Percentiles rank a stretch among this genome's conserved stretches.
Evolutionary conservation across 495 filamentous ascomycete species (phyloP).

Genomic region (Sordaria brevicollis): DNA sequence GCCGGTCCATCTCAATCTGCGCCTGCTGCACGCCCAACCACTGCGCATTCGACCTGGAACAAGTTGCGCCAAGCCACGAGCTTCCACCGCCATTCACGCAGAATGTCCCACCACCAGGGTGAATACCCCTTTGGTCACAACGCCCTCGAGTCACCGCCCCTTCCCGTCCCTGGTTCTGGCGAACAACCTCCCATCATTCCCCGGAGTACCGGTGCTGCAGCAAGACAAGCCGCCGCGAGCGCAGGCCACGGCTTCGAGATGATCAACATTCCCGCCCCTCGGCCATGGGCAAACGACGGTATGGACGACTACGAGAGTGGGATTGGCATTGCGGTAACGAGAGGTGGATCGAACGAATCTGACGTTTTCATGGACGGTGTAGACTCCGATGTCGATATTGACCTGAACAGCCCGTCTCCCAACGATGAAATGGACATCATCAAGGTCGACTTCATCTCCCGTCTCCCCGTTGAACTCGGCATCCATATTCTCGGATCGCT

Average conservation of each 20-base stretch:
- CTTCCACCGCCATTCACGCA: conserved; percentile 34
- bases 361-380: conserved; percentile 22
- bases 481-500: conserved; percentile 63
- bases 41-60: conserved; percentile 37
- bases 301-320: conserved; percentile 63
- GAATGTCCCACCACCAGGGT: conserved; percentile 21
- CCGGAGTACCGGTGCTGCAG: conserved; percentile 50
- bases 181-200: conserved; percentile 44
- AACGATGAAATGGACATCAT: conserved; percentile 29
- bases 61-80: conserved; percentile 38
- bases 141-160: conserved; percentile 25
- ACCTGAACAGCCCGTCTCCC: conserved; percentile 22
- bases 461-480: conserved; percentile 61
- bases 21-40: conserved; percentile 24
- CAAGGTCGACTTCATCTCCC: conserved; percentile 52
- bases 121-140: conserved; percentile 25
- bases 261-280: conserved; percentile 24
- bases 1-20: conserved; percentile 6
- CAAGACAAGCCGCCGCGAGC: conserved; percentile 58
- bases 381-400: conserved; percentile 25
- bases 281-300: conserved; percentile 23
- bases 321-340: conserved; percentile 63
- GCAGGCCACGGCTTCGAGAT: conserved; percentile 52
- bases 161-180: conserved; percentile 37
- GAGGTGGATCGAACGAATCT: conserved; percentile 23